Evolutionary conservation across 192 early-diverging fungal genomes (phyloP), one percentile per base, ranked within the genome.

Genomic region (Coemansia sp.): DNA sequence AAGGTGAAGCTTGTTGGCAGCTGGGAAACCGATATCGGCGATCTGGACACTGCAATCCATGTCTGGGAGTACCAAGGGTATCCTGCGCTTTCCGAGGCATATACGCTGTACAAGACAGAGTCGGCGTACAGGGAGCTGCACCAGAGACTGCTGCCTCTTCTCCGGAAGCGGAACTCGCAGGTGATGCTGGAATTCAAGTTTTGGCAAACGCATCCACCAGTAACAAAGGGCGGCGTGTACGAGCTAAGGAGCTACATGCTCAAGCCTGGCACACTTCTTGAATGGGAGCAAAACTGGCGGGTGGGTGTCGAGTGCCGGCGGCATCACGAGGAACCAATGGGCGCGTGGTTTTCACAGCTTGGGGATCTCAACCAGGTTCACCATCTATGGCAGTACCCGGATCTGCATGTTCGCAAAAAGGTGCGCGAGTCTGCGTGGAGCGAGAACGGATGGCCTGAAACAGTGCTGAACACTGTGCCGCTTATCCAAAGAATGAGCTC

Each of bases 51-150:
- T 61, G 90, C 91, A 37, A 64, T 69, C 38, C 95, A 97, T 64
- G 88, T 97, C 68, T 97, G 95, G 95, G 93, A 97, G 78, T 97
- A 95, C 83, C 83, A 94, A 67, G 91, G 93, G 9, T 97, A 97
- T 64, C 86, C 85, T 12, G 94, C 91, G 13, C 91, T 94, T 74
- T 77, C 88, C 37, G 80, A 88, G 47, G 90, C 90, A 11, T 86
- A 87, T 66, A 68, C 74, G 9, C 67, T 86, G 58, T 84, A 93
- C 56, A 74, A 77, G 4, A 72, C 83, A 19, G 92, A 95, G 63
- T 70, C 83, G 15, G 89, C 89, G 41, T 92, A 90, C 73, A 76
- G 84, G 54, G 74, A 87, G 64, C 92, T 93, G 63, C 56, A 89
- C 50, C 88, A 81, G 58, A 74, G 88, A 48, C 76, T 96, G 26